Evolutionary conservation across 352 stramenopile genomes (phyloP).

Genomic region (Phytophthora meadii): DNA sequence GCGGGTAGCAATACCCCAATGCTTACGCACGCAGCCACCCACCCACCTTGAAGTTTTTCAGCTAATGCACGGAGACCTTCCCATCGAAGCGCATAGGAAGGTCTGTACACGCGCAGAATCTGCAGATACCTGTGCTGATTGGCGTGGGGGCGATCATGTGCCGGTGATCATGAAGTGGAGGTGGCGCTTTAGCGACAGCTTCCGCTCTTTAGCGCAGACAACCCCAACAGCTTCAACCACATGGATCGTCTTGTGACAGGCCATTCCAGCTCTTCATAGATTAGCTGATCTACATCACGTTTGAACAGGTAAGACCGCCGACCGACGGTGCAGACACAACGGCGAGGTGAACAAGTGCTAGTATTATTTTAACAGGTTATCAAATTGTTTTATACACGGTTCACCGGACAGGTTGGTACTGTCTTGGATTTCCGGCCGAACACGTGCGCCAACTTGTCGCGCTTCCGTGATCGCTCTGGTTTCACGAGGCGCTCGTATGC

Average conservation of each 20-base stretch:
- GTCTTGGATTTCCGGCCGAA: slow-evolving; percentile 9
- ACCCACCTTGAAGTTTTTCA: slow-evolving; percentile 9
- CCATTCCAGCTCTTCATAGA: not conserved
- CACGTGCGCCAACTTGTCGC: slow-evolving; percentile 24
- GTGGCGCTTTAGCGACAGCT: not conserved
- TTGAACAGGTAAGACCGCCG: slow-evolving; percentile 2
- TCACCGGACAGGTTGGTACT: not conserved
- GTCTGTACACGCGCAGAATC: not conserved
- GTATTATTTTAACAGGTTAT: too few relatives aligned
- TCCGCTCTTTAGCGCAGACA: slow-evolving; percentile 3
- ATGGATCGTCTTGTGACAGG: slow-evolving; percentile 1
- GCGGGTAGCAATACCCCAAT: too few relatives aligned
- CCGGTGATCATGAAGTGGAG: not conserved
- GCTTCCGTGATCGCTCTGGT: slow-evolving; percentile 10
- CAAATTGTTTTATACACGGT: too few relatives aligned
- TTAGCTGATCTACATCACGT: slow-evolving; percentile 1
- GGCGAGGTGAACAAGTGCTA: too few relatives aligned
- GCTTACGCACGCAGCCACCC: not conserved
- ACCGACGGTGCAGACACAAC: too few relatives aligned
- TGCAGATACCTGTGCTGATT: not conserved
- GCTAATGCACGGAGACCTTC: not conserved
- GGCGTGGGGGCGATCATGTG: not conserved
- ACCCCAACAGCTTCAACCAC: not conserved
- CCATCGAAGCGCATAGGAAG: not conserved
- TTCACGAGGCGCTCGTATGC: slow-evolving; percentile 35